Evolutionary conservation across 2,329 filamentous ascomycete genomes (phyloP), one percentile per base, ranked within the genome.

Genomic region (Cladosporium sp.): DNA sequence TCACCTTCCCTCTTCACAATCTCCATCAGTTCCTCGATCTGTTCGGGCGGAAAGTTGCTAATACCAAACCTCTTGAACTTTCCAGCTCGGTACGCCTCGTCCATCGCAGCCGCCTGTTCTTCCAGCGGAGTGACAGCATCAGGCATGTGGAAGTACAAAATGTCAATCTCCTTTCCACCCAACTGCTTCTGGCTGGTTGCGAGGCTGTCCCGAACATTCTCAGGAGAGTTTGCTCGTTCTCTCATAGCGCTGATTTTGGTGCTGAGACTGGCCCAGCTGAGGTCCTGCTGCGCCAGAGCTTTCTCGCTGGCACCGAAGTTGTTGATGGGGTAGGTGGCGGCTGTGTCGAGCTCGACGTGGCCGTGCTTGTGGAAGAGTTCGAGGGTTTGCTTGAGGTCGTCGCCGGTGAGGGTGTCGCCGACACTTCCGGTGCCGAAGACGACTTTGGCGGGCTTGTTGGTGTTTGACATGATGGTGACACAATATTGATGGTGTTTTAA

Each of bases 61-160:
- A 85, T 73, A 0, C 81, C 83, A 38, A 82, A 79, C 1, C 77
- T 72, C n/a, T 73, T 72, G 70, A 85, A 84, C 30, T 77, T 75
- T 0, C 83, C 83, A 59, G 81, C 78, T 28, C 79, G 69, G 72
- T 82, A 74, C 0, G 85, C 75, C 4, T 78, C 72, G 69, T 86
- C 78, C 38, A 85, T 79, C 30, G 77, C 82, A 7, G 75, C 72
- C n/a, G 85, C 74, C 1, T 83, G 84, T 5, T 80, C 79, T 59
- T 81, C 79, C 60, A 80, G 78, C 0, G 83, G 81, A 1, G 77
- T 80, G 0, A 73, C 79, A n/a, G 79, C 75, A 69, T 86, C 83
- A 63, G 83, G 83, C 0, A 77, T 79, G 68, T 86, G 83, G 2
- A 86, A 78, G 66, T 85, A 86, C 71, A 78, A 84, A 60, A 83